Percentiles rank a stretch among this genome's conserved stretches.
phyloP scores from a whole-genome alignment of 176 grass and related monocot genomes.

The Lolium multiflorum region DNA sequence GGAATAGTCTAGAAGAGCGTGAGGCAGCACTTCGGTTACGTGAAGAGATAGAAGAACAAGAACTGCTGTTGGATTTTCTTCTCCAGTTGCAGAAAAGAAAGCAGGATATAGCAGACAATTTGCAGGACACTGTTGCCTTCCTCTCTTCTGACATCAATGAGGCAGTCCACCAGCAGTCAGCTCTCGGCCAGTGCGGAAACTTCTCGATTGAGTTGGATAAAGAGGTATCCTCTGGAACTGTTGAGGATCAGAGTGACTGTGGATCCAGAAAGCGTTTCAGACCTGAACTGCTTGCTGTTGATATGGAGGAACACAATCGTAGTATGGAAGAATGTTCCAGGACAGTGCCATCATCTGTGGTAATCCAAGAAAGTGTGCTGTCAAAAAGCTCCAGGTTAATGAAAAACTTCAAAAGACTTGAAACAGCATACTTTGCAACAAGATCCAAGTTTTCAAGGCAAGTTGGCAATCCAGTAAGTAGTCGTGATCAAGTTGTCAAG shows the following conservation, averaged over 20 bases:
- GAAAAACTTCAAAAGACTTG: conserved; percentile 98
- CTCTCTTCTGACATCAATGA: conserved; percentile 91
- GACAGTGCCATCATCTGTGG: conserved; percentile 51
- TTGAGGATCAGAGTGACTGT: conserved; percentile 68
- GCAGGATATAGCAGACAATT: conserved; percentile 71
- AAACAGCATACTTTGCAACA: conserved; percentile 85
- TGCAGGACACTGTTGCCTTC: conserved; percentile 78
- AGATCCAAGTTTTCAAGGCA: conserved; percentile 65
- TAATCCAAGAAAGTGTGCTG: conserved; percentile 73
- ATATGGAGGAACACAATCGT: conserved; percentile 55
- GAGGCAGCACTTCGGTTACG: conserved; percentile 77
- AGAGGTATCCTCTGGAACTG: conserved; percentile 58
- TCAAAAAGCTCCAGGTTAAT: conserved; percentile 92
- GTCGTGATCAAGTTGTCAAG: conserved; percentile 38
- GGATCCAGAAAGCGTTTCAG: conserved; percentile 77
- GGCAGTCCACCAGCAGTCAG: conserved; percentile 65
- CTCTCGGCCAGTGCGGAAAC: conserved; percentile 46
- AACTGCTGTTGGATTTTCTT: conserved; percentile 87
- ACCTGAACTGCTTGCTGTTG: conserved; percentile 55
- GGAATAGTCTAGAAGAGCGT: conserved; percentile 75
- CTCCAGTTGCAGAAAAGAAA: conserved; percentile 82
- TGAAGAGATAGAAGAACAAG: conserved; percentile 94
- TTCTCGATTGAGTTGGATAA: conserved; percentile 63
- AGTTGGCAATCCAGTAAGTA: conserved; percentile 52
- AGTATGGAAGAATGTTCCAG: conserved; percentile 56